Conservation (phyloP, 2,329 filamentous ascomycete species). For the Fusarium newnesense region DNA sequence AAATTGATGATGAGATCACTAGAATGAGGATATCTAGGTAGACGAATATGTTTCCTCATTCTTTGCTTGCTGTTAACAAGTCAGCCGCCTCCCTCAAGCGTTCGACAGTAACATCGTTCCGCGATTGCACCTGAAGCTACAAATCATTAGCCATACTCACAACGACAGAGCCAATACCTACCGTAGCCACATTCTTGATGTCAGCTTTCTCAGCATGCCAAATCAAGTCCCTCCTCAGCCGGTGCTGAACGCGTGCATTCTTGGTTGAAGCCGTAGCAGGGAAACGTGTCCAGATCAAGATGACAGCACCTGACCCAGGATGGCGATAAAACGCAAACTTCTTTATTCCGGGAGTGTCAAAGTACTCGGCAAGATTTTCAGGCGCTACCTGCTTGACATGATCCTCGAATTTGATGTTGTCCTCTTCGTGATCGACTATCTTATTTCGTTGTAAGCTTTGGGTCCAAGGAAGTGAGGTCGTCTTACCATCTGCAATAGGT, state of each 20-base stretch:
- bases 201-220: not conserved
- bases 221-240: constrained; percentile 5
- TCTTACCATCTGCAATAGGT: constrained; percentile 18
- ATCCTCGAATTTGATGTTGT: not conserved
- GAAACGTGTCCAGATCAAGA: constrained; percentile 25
- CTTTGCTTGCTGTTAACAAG: accelerated
- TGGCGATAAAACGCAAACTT: constrained; percentile 13
- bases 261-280: constrained; percentile 1
- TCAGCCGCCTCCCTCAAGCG: not conserved
- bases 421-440: not conserved
- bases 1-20: too few species aligned
- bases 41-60: too few species aligned
- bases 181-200: not conserved
- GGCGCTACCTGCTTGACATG: not conserved
- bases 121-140: not conserved
- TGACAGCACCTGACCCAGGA: not conserved
- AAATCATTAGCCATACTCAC: accelerated
- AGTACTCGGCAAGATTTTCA: not conserved
- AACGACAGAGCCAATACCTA: accelerated
- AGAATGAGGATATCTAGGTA: too few species aligned
- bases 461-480: accelerated
- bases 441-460: not conserved
- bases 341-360: not conserved
- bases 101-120: not conserved
- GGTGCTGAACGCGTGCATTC: not conserved